Conservation (phyloP, 768 basidiomycete species). For the Panus rudis region DNA sequence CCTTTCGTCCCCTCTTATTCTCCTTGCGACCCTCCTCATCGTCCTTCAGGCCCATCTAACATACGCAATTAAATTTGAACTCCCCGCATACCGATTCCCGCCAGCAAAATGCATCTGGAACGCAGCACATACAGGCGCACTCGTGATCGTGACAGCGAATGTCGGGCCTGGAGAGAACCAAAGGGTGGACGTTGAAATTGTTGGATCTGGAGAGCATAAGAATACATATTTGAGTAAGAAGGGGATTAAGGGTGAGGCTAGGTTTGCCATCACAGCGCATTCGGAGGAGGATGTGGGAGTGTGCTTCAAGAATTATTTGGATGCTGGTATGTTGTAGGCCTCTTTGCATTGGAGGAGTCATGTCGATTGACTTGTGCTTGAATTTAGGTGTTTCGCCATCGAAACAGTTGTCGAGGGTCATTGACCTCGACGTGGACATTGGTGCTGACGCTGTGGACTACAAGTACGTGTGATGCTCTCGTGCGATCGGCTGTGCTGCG, state of each 20-base stretch:
- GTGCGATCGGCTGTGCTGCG: not conserved
- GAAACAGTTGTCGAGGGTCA: constrained; percentile 48
- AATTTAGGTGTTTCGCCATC: constrained; percentile 33
- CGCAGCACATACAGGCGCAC: constrained; percentile 72
- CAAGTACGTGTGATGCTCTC: constrained; percentile 62
- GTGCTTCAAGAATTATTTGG: constrained; percentile 81
- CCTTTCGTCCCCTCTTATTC: too few species aligned
- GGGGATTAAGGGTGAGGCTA: constrained; percentile 83
- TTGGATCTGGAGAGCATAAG: constrained; percentile 77
- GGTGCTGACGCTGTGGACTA: constrained; percentile 98
- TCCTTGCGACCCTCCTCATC: constrained; percentile 25
- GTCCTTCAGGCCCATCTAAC: constrained; percentile 24
- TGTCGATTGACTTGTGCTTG: not conserved
- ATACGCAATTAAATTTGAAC: constrained; percentile 77
- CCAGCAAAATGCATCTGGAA: constrained; percentile 93
- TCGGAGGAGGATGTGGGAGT: constrained; percentile 92
- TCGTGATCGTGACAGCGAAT: constrained; percentile 96
- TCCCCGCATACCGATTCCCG: constrained; percentile 69
- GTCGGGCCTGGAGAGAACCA: constrained; percentile 70
- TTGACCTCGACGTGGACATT: constrained; percentile 96
- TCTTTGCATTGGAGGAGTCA: constrained; percentile 1
- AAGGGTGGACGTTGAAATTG: constrained; percentile 88
- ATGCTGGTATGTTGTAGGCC: constrained; percentile 48
- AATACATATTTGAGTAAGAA: constrained; percentile 91
- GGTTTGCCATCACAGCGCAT: constrained; percentile 91